Evolutionary conservation across 768 basidiomycete species (phyloP).

Genomic region (Pleurotus tuoliensis): DNA sequence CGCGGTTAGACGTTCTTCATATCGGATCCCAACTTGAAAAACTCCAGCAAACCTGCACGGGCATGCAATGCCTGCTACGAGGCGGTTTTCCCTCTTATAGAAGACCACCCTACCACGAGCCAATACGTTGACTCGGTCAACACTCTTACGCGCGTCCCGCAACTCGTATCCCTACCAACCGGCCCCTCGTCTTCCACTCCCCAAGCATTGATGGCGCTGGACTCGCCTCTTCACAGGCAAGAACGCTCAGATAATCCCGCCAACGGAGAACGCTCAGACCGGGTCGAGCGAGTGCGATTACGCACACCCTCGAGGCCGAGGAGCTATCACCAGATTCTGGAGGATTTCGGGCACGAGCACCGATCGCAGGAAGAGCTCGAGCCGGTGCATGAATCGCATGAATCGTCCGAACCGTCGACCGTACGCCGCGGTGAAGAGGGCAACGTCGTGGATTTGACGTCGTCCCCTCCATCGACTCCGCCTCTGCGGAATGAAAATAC

Average conservation of each 20-base stretch:
- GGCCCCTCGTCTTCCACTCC: slow-evolving; percentile 35
- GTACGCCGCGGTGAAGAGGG: background rate
- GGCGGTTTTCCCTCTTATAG: slow-evolving; percentile 70
- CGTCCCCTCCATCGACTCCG: slow-evolving; percentile 16
- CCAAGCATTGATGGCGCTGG: slow-evolving; percentile 47
- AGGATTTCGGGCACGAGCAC: slow-evolving; percentile 45
- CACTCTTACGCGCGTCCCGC: slow-evolving; percentile 49
- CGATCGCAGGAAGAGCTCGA: background rate
- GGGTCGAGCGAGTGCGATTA: slow-evolving; percentile 25
- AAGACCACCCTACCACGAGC: slow-evolving; percentile 20
- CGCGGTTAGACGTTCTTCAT: slow-evolving; percentile 75
- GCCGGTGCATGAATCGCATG: slow-evolving; percentile 3
- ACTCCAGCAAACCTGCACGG: slow-evolving; percentile 56
- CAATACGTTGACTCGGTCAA: slow-evolving; percentile 36
- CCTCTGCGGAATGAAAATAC: slow-evolving; percentile 53
- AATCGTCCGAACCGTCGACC: background rate
- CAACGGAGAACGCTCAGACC: slow-evolving; percentile 12
- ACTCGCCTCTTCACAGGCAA: slow-evolving; percentile 13
- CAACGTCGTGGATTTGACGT: slow-evolving; percentile 1
- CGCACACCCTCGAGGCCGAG: slow-evolving; percentile 43
- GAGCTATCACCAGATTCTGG: slow-evolving; percentile 65
- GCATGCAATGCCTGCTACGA: slow-evolving; percentile 88
- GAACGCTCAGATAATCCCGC: slow-evolving; percentile 1
- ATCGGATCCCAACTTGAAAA: slow-evolving; percentile 46
- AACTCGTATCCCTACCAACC: slow-evolving; percentile 56